Base-by-base conservation (phyloP, 352 stramenopile species). In the Phytophthora sp. region DNA sequence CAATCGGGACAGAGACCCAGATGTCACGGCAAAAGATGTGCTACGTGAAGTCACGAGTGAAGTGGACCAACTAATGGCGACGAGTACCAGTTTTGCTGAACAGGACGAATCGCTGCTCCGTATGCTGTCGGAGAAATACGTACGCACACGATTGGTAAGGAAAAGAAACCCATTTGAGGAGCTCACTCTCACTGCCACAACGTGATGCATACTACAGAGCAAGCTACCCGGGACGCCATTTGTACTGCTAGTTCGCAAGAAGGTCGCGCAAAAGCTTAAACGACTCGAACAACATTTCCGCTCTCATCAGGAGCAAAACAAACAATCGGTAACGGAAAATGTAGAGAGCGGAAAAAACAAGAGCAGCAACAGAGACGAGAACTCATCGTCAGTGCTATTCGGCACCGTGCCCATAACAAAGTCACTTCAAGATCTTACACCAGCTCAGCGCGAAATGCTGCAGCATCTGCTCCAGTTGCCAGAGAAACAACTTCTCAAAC, bases 91-190 rank as follows among this genome's bases (percentile, higher is more conserved):
- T 24, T 62, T 49, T 24, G 11, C 44, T 20, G 47, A 74, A 36
- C 46, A 54, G 18, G 57, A 65, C 4, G 56, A 66, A 39, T 58
- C 45, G n/a, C 35, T 63, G 12, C 52, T 66, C 33, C 68, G 66
- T 7, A 69, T 79, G 58, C 69, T 89, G 3, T 73, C 60, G 18
- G 71, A 84, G 4, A 87, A 86, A 53, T 89, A 79, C 65, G 33
- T 81, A 5, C 36, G 66, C 18, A 18, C 46, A 13, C 65, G 58
- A 23, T 61, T 89, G 51, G 79, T 88, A 71, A 49, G 57, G 4
- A 30, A 13, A 21, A 12, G 0, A 33, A 29, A 39, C 33, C 33
- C 29, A 33, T 21, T 36, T 54, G 5, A 27, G 20, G 21, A 39
- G 8, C 21, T 41, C 11, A 31, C 3, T n/a, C n/a, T 46, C 3